Percentiles rank a stretch among this genome's conserved stretches.
phyloP scores from a whole-genome alignment of 768 basidiomycete genomes.

The Leccinum longicurvipes region DNA sequence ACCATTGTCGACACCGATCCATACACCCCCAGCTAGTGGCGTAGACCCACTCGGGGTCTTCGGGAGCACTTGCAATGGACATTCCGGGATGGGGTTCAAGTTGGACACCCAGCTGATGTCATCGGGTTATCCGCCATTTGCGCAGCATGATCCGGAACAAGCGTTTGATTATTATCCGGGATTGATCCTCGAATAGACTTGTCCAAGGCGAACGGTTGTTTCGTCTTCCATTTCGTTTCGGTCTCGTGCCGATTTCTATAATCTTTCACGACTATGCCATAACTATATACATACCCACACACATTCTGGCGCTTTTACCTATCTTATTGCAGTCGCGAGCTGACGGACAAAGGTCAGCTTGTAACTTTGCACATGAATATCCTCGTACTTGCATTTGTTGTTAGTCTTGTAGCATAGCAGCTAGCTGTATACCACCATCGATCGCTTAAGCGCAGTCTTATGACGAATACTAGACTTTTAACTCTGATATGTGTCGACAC shows the following conservation, averaged over 20 bases:
- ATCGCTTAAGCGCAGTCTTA: slow-evolving; percentile 1
- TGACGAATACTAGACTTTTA: neutral
- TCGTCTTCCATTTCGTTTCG: neutral
- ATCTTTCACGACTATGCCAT: slow-evolving; percentile 12
- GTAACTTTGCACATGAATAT: slow-evolving; percentile 1
- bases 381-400: slow-evolving; percentile 9
- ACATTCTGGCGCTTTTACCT: neutral
- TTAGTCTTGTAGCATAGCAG: slow-evolving; percentile 24
- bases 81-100: slow-evolving; percentile 18
- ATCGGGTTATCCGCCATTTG: slow-evolving; percentile 31
- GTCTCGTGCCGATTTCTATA: slow-evolving; percentile 1
- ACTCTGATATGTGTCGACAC: neutral
- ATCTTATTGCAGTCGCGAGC: slow-evolving; percentile 1
- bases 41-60: slow-evolving; percentile 49
- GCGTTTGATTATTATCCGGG: slow-evolving; percentile 31
- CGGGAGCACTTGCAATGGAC: slow-evolving; percentile 47
- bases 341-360: slow-evolving; percentile 8
- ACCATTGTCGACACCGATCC: slow-evolving; percentile 38
- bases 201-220: neutral
- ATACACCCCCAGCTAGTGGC: slow-evolving; percentile 33
- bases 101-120: slow-evolving; percentile 24
- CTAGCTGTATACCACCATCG: slow-evolving; percentile 18
- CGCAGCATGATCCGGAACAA: slow-evolving; percentile 24
- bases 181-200: slow-evolving; percentile 22
- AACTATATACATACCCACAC: slow-evolving; percentile 16